Evolutionary conservation across 352 stramenopile genomes (phyloP).

Genomic region (Blastocystis sp.): DNA sequence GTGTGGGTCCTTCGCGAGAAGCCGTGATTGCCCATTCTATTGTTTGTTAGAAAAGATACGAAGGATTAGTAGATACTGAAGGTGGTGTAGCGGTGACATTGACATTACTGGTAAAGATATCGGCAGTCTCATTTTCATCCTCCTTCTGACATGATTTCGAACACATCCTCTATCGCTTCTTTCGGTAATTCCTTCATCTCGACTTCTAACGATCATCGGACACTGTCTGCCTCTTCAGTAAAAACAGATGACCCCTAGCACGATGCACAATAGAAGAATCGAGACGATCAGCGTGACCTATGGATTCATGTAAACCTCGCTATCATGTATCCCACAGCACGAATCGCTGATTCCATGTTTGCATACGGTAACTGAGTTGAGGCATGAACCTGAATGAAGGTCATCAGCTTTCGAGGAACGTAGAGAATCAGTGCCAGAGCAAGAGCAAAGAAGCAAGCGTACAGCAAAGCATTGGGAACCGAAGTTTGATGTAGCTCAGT

Average conservation of each 20-base stretch:
- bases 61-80: not conserved
- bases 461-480: slow-evolving; percentile 61
- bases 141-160: not conserved
- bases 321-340: slow-evolving; percentile 18
- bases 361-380: slow-evolving; percentile 70
- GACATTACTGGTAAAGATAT: no score
- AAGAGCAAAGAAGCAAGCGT: slow-evolving; percentile 63
- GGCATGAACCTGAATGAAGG: slow-evolving; percentile 69
- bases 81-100: not conserved
- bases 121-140: no score
- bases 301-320: not conserved
- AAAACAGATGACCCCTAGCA: not conserved
- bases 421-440: slow-evolving; percentile 64
- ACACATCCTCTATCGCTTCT: not conserved
- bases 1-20: slow-evolving; percentile 85
- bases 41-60: slow-evolving; percentile 1
- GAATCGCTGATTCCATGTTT: not conserved
- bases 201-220: not conserved
- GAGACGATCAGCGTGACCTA: not conserved
- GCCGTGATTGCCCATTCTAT: slow-evolving; percentile 61
- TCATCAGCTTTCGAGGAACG: slow-evolving; percentile 75
- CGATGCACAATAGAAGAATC: not conserved
- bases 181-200: slow-evolving; percentile 17
- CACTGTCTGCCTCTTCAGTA: not conserved
- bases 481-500: slow-evolving; percentile 57